These are phyloP conservation scores for Deuterostichococcus epilithicus DNA, from an alignment of 139 green algal genomes.

Conservation along the genomic window DNA sequence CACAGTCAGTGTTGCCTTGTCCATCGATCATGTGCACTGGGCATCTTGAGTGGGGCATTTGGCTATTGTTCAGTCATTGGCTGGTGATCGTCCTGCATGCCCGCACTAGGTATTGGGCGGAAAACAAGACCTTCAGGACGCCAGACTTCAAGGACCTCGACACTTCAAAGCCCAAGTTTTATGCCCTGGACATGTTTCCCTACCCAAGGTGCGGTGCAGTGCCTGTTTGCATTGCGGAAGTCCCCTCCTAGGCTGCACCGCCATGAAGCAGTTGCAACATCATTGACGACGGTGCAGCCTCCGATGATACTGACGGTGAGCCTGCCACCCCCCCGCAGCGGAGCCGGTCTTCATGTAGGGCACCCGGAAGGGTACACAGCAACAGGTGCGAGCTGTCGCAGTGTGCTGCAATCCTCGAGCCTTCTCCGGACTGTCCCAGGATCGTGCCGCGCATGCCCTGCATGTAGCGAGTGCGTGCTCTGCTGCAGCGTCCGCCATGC, in stretches of 20 bases:
- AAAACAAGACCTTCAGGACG: conserved; percentile 91
- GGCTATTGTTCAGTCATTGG: not conserved
- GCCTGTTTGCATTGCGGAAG: no score
- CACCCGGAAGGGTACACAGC: conserved; percentile 83
- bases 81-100: no score
- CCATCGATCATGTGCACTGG: not conserved
- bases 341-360: conserved; percentile 19
- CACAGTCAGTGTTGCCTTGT: not conserved
- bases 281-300: no score
- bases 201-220: conserved; percentile 80
- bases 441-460: no score
- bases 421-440: no score
- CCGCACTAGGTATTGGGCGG: conserved; percentile 83
- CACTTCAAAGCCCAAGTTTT: conserved; percentile 95
- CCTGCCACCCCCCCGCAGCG: not conserved
- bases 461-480: no score
- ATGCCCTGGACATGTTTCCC: conserved; percentile 99
- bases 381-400: no score
- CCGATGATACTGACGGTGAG: no score
- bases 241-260: no score
- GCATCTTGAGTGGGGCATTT: conserved; percentile 1
- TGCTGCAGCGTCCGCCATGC: no score
- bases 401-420: no score
- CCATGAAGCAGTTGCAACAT: no score
- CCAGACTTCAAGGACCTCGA: conserved; percentile 79